Conservation (phyloP, 2,329 filamentous ascomycete species). For the Volutella citrinella region DNA sequence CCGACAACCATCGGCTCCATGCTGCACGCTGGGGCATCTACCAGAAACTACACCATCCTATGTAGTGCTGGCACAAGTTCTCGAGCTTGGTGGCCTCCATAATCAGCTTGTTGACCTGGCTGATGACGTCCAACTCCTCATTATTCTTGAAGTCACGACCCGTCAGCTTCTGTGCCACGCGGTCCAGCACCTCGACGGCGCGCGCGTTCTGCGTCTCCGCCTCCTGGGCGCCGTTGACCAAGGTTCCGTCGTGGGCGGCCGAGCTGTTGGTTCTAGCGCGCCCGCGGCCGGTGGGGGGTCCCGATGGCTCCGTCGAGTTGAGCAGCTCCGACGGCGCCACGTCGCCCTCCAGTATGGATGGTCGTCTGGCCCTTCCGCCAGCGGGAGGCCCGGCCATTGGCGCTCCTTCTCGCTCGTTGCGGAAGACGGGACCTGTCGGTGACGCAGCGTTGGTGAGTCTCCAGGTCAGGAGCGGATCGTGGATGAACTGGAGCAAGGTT, state of each 20-base stretch:
- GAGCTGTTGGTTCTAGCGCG: slow-evolving; percentile 62
- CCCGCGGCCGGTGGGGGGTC: slow-evolving; percentile 45
- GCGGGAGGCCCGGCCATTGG: slow-evolving; percentile 46
- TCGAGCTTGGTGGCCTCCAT: slow-evolving; percentile 94
- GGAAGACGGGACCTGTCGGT: slow-evolving; percentile 65
- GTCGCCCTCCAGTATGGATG: slow-evolving; percentile 66
- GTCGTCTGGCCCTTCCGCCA: slow-evolving; percentile 55
- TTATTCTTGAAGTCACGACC: slow-evolving; percentile 85
- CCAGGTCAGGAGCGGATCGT: slow-evolving; percentile 98
- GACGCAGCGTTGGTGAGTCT: slow-evolving; percentile 68
- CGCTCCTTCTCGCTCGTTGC: slow-evolving; percentile 55
- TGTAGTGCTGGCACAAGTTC: slow-evolving; percentile 98
- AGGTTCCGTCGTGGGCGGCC: slow-evolving; percentile 33
- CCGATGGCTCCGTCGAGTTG: slow-evolving; percentile 42
- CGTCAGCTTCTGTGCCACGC: slow-evolving; percentile 94
- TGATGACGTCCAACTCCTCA: slow-evolving; percentile 79
- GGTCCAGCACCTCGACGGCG: slow-evolving; percentile 84
- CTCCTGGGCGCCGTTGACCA: slow-evolving; percentile 42
- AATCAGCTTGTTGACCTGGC: slow-evolving; percentile 92
- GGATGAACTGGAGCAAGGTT: slow-evolving; percentile 71
- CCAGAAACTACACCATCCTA: slow-evolving; percentile 99
- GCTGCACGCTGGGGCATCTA: no score
- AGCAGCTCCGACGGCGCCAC: slow-evolving; percentile 58
- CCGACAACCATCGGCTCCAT: no score
- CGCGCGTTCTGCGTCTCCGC: slow-evolving; percentile 88